phyloP scores from a whole-genome alignment of 225 moss, liverwort and hornwort genomes.

The Marchantia paleacea region DNA sequence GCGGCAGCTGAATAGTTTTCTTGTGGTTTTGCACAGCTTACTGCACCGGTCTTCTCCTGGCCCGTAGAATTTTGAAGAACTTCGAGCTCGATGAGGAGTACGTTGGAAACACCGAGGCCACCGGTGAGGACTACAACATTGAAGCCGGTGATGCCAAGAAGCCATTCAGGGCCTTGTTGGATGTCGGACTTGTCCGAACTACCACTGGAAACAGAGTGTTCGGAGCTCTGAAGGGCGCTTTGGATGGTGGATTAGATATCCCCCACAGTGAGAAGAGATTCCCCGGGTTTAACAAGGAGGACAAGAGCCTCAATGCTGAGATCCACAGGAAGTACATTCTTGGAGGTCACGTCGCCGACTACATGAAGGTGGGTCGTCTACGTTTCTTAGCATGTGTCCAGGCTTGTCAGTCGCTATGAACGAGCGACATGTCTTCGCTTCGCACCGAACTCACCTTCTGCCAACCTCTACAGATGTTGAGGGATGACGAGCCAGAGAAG shows the following conservation, averaged over 20 bases:
- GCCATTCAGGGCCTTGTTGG: constrained; percentile 50
- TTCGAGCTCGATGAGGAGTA: constrained; percentile 75
- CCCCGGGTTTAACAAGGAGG: constrained; percentile 78
- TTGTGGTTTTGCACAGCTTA: constrained; percentile 42
- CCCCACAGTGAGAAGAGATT: constrained; percentile 95
- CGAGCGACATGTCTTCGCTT: not conserved
- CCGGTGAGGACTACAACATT: constrained; percentile 43
- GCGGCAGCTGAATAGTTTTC: not conserved
- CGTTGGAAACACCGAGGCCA: constrained; percentile 60
- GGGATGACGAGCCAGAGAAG: constrained; percentile 70
- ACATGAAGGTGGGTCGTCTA: constrained; percentile 54
- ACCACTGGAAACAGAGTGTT: constrained; percentile 54
- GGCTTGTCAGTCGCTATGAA: not conserved
- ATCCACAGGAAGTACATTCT: constrained; percentile 61
- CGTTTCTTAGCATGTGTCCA: too few species aligned
- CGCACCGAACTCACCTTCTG: not conserved
- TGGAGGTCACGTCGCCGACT: constrained; percentile 83
- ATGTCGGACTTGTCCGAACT: constrained; percentile 46
- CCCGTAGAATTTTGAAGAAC: constrained; percentile 68
- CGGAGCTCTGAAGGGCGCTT: constrained; percentile 61
- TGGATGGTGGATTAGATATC: constrained; percentile 87
- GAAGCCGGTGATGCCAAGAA: constrained; percentile 40
- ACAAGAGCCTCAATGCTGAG: constrained; percentile 74
- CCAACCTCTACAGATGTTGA: constrained; percentile 45
- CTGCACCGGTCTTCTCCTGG: constrained; percentile 75